Percentiles rank a stretch among this genome's conserved stretches.
Conservation (phyloP, 2,329 filamentous ascomycete species). For the Gnomoniopsis sp. region DNA sequence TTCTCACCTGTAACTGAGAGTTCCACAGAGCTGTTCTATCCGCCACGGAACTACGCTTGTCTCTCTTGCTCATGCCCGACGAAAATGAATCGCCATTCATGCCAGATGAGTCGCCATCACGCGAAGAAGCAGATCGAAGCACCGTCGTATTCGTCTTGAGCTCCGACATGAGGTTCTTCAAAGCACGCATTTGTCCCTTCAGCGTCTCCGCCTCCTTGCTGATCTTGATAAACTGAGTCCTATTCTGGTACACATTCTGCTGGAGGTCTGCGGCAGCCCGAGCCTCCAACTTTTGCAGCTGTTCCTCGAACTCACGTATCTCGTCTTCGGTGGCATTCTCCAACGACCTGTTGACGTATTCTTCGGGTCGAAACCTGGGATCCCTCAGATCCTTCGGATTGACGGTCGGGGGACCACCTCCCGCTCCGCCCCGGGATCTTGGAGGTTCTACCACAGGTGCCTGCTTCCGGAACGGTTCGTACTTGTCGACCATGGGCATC, state of each 20-base stretch:
- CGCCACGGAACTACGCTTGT: conserved; percentile 86
- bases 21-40: conserved; percentile 66
- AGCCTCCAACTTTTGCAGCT: conserved; percentile 71
- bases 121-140: conserved; percentile 57
- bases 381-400: conserved; percentile 78
- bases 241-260: conserved; percentile 94
- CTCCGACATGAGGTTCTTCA: conserved; percentile 88
- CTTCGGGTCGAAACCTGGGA: conserved; percentile 55
- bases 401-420: conserved; percentile 59
- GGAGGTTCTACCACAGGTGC: conserved; percentile 8
- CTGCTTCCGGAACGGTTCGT: conserved; percentile 41
- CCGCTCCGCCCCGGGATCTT: conserved; percentile 34
- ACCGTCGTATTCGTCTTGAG: conserved; percentile 75
- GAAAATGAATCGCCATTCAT: conserved; percentile 47
- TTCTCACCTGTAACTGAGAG: conserved; percentile 59
- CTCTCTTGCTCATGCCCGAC: conserved; percentile 59
- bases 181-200: conserved; percentile 89
- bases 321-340: conserved; percentile 85
- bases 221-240: conserved; percentile 98
- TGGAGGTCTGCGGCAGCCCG: conserved; percentile 82
- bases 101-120: conserved; percentile 45
- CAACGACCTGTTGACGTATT: conserved; percentile 65
- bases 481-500: conserved; percentile 58
- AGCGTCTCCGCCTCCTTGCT: conserved; percentile 98
- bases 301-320: conserved; percentile 76